phyloP scores from a whole-genome alignment of 768 basidiomycete genomes.

The Lactarius tabidus region DNA sequence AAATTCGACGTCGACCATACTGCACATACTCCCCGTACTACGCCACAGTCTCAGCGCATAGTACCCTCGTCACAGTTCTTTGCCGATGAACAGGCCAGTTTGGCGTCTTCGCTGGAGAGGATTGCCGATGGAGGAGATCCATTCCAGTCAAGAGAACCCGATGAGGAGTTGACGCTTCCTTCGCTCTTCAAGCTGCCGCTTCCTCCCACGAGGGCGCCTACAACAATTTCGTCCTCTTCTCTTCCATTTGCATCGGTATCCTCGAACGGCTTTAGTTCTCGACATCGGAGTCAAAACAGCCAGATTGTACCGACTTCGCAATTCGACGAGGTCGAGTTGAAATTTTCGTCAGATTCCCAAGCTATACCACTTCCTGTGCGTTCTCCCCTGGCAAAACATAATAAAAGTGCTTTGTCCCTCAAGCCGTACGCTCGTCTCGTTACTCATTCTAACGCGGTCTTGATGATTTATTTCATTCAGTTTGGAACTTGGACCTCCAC shows the following conservation, averaged over 20 bases:
- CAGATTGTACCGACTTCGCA: slow-evolving; percentile 22
- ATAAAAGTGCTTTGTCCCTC: background rate
- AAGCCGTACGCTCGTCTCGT: slow-evolving; percentile 5
- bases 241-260: background rate
- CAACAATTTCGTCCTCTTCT: background rate
- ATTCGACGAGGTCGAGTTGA: slow-evolving; percentile 17
- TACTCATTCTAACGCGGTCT: background rate
- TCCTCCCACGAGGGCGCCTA: background rate
- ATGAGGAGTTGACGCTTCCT: background rate
- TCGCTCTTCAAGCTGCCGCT: background rate
- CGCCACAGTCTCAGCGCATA: slow-evolving; percentile 20
- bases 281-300: slow-evolving; percentile 3
- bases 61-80: slow-evolving; percentile 22
- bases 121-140: background rate
- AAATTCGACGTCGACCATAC: background rate
- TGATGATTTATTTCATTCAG: slow-evolving; percentile 3
- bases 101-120: background rate
- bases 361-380: background rate
- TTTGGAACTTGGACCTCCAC: background rate
- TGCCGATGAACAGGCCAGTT: slow-evolving; percentile 1
- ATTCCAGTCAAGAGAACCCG: background rate
- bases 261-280: background rate
- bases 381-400: background rate
- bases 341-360: background rate
- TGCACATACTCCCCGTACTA: background rate